Evolutionary conservation across 2,329 filamentous ascomycete species (phyloP).

Genomic region (Waltergamsia citrina): DNA sequence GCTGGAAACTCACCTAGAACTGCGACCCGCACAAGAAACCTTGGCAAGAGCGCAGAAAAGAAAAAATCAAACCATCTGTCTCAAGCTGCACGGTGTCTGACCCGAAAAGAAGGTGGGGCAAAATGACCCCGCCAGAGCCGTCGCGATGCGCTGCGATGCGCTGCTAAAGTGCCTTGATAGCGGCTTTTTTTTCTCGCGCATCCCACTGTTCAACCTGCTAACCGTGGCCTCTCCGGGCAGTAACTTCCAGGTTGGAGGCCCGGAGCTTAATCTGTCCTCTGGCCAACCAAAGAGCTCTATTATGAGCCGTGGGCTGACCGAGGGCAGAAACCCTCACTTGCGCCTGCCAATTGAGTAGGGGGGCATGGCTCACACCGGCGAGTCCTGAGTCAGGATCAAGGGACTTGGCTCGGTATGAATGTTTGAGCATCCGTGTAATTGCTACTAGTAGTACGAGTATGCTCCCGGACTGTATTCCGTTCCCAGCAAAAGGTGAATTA

Average conservation of each 20-base stretch:
- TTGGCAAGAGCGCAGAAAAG: not conserved
- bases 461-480: no score
- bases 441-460: no score
- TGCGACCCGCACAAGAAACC: no score
- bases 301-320: not conserved
- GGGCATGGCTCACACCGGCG: no score
- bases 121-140: not conserved
- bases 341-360: no score
- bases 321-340: constrained; percentile 2
- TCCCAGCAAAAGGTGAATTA: no score
- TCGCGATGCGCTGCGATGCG: not conserved
- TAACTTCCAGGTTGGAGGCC: not conserved
- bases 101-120: not conserved
- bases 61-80: not conserved
- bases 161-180: not conserved
- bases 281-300: constrained; percentile 1
- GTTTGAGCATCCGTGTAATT: no score
- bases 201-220: no score
- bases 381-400: no score
- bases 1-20: not conserved
- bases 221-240: no score
- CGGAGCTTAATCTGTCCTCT: not conserved
- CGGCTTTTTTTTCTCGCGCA: no score
- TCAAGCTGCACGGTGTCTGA: not conserved
- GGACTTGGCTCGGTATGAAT: no score